Base-by-base conservation (phyloP, 2,329 filamentous ascomycete species). In the Zalaria sp. region DNA sequence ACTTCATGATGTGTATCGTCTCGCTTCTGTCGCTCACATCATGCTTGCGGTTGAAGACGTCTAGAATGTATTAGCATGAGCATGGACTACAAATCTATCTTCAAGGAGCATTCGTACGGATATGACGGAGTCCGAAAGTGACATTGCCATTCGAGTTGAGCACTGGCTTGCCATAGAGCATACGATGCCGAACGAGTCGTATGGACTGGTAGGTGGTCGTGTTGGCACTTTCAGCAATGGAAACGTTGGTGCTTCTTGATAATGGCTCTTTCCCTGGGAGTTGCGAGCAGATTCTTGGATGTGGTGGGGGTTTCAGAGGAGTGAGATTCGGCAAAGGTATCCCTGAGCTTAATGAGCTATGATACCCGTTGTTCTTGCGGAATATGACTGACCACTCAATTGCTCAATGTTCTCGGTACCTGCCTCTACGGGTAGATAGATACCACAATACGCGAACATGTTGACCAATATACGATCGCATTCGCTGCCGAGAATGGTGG, bases 141-240 rank as follows among this genome's bases (percentile, higher is more conserved):
- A 91, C 72, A 5, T 68, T 61, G 3, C 82, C 80, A 50, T 73
- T 74, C 3, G 75, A 68, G 52, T 81, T 89, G 27, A 88, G 65
- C 2, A 75, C 71, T 18, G 86, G 76, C 51, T 77, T 79, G 25
- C 83, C 81, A 60, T 95, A 96, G 39, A 96, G 70, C 68, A 95
- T 93, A 18, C 86, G 77, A 54, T 76, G 86, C 45, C 88, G 79
- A 37, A 88, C 75, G 53, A 98, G 81, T 1, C 68, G 64, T 43
- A 96, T 86, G 10, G 77, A 73, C 34, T 72, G 73, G 6, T 32
- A 18, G 18, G 18, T 18, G 18, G 18, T 27, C n/a, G 45, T 41
- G 34, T 44, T 43, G 27, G 46, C 35, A 49, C 38, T 11, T 37
- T 25, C 9, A 38, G 18, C 18, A 18, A 18, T 18, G 18, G 18